Evolutionary conservation across 352 stramenopile species (phyloP).

Genomic region (Thraustochytrium sp.): DNA sequence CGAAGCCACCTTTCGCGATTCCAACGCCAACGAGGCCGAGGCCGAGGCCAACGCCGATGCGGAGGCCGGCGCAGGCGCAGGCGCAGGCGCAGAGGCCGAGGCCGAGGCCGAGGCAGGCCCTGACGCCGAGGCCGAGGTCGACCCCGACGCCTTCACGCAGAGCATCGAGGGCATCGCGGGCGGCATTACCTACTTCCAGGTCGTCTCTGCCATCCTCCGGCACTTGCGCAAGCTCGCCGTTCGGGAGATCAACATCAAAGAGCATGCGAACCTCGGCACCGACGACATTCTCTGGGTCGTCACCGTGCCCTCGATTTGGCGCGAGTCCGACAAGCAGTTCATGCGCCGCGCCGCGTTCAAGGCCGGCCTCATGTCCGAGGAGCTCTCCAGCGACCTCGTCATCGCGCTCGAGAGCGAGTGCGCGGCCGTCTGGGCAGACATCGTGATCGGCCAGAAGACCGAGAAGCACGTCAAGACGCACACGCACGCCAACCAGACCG

Average conservation of each 20-base stretch:
- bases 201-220: constrained; percentile 15
- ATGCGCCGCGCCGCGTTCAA: constrained; percentile 2
- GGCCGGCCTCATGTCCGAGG: constrained; percentile 16
- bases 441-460: background rate
- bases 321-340: constrained; percentile 44
- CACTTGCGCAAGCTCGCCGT: background rate
- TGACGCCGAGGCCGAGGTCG: background rate
- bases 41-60: background rate
- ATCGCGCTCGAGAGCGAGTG: constrained; percentile 43
- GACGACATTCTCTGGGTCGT: constrained; percentile 36
- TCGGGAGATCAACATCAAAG: background rate
- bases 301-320: constrained; percentile 38
- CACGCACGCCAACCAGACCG: background rate
- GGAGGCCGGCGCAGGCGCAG: background rate
- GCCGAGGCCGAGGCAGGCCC: background rate
- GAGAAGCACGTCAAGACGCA: background rate
- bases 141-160: background rate
- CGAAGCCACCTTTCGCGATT: background rate
- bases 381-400: constrained; percentile 15
- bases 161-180: background rate
- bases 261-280: background rate
- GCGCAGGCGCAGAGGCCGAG: too few relatives aligned
- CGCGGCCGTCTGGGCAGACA: constrained; percentile 13
- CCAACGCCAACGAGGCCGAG: background rate
- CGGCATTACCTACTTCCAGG: constrained; percentile 9